phyloP scores from a whole-genome alignment of 2,329 filamentous ascomycete species.

The Monosporascus cannonballus region DNA sequence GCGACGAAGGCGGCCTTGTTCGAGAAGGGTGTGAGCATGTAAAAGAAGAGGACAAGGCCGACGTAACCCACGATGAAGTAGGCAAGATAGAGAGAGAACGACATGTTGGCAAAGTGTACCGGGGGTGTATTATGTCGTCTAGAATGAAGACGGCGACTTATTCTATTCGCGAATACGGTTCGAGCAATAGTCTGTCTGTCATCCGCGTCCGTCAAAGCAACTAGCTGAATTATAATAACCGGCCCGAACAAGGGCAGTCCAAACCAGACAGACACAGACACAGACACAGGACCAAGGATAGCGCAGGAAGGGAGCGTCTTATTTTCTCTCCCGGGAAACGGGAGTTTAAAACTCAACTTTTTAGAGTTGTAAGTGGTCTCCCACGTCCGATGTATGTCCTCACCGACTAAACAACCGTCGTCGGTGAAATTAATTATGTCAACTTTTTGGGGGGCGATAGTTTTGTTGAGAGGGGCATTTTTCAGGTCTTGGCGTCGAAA shows the following conservation, averaged over 20 bases:
- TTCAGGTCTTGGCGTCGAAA: background rate
- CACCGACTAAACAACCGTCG: background rate
- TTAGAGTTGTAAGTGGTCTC: background rate
- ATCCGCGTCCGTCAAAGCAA: too few species aligned
- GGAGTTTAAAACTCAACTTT: too few species aligned
- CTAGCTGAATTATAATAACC: too few species aligned
- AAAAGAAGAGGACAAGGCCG: constrained; percentile 49
- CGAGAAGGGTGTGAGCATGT: constrained; percentile 52
- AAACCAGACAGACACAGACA: too few species aligned
- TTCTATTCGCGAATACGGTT: background rate
- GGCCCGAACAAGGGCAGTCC: too few species aligned
- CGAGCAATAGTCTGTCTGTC: too few species aligned
- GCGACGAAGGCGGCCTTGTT: constrained; percentile 62
- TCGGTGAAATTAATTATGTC: background rate
- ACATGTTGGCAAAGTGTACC: constrained; percentile 17
- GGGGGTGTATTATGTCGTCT: background rate
- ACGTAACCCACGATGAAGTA: constrained; percentile 48
- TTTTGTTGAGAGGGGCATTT: background rate
- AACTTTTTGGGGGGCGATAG: background rate
- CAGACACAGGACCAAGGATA: too few species aligned
- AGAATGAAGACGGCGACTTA: too few species aligned
- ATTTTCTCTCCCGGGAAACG: too few species aligned
- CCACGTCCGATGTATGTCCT: background rate
- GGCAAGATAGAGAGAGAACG: constrained; percentile 18
- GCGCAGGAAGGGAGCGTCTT: too few species aligned